Base-by-base conservation (phyloP, 805 yeast genomes). In the Ogataea thermomethanolica region DNA sequence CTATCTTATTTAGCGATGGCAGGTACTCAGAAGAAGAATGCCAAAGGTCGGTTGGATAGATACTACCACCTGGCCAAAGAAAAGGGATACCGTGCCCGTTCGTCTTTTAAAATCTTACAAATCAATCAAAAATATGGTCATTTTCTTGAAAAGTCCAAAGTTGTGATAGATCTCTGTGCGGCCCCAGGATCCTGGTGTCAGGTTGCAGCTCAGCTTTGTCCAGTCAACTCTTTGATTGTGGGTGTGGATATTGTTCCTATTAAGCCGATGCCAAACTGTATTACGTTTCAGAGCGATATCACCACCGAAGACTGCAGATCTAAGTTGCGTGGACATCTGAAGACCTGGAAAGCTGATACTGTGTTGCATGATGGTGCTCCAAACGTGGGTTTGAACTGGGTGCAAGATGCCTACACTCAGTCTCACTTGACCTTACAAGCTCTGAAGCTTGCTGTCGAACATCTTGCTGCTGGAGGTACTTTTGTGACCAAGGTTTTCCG, bases 171-270 rank as follows among this genome's bases (percentile, higher is more conserved):
- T 75, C 73, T 93, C 54, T 93, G 99, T 81, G 98, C 98, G 39
- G 99, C 99, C 8, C 98, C 98, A 29, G 99, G 99, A 42, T 88
- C 97, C 3, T 93, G 99, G 99, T 93, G 99, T 75, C 99, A 93
- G 69, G 98, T 93, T 31, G 99, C 99, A 1, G 80, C 95, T 1
- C 85, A 89, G 46, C 65, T 88, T 39, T 89, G 98, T 67, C 98
- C 99, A 2, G 72, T 89, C 1, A 88, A 89, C 64, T 87, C 97
- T 0, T 73, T 93, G 51, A 93, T 93, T 56, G 88, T 93, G 39
- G 99, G 99, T 65, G 99, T 93, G n/a, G 99, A 93, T 76, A 83
- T 93, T 56, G 98, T 90, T 25, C 97, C 97, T 12, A 93, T 93
- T 70, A 91, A 88, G 59, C 83, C 96, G n/a, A 73, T 93, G 60